Conservation (phyloP, 257 asterid genomes). For the Gentiana dahurica region DNA sequence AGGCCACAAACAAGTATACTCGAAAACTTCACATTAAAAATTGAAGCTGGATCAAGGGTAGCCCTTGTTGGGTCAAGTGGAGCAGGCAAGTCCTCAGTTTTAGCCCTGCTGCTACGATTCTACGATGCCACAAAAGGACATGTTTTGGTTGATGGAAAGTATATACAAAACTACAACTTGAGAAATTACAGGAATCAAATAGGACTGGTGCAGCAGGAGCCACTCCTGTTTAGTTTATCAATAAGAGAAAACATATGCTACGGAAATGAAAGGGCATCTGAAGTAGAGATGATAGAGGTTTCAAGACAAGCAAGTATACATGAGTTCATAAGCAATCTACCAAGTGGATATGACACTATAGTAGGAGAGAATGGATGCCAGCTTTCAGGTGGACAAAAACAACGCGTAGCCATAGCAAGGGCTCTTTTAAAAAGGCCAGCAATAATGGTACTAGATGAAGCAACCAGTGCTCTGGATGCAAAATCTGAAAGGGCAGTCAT, state of each 20-base stretch:
- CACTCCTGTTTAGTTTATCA: constrained; percentile 57
- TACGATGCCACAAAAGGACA: constrained; percentile 45
- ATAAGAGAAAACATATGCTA: not conserved
- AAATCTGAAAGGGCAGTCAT: constrained; percentile 62
- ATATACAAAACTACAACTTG: constrained; percentile 37
- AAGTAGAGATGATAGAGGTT: not conserved
- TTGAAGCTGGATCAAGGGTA: constrained; percentile 50
- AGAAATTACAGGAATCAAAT: constrained; percentile 39
- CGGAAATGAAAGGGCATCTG: not conserved
- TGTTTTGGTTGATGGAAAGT: constrained; percentile 46
- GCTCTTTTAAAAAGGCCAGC: constrained; percentile 57
- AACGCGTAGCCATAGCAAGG: constrained; percentile 42
- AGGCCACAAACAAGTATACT: constrained; percentile 49
- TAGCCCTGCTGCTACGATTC: constrained; percentile 68
- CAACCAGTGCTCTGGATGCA: constrained; percentile 81
- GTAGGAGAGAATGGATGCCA: constrained; percentile 80
- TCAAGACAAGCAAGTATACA: constrained; percentile 40
- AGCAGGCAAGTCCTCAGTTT: constrained; percentile 57
- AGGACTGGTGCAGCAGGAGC: constrained; percentile 62
- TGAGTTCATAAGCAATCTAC: constrained; percentile 16
- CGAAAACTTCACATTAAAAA: constrained; percentile 41
- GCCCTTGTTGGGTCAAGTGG: constrained; percentile 79
- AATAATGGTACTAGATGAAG: constrained; percentile 68
- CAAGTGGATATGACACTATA: not conserved
- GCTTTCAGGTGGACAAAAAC: constrained; percentile 45